Evolutionary conservation across 441 rosid species (phyloP).

Genomic region (Gossypium davidsonii): DNA sequence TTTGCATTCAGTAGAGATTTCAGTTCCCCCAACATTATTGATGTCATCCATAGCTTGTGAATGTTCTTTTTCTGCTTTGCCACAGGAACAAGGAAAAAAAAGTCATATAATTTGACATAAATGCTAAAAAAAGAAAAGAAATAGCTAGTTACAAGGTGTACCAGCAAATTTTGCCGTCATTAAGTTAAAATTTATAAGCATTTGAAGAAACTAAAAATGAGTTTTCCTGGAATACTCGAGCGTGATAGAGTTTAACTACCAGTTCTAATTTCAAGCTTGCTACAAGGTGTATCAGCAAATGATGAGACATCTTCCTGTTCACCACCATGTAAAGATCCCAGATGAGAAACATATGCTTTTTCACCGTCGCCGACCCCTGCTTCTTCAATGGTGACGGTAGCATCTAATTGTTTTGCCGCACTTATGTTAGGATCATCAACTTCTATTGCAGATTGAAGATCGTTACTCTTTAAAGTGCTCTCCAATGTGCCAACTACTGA

Average conservation of each 20-base stretch:
- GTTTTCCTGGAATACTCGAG: neutral
- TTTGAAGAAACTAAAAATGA: neutral
- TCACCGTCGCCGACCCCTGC: neutral
- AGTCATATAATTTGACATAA: neutral
- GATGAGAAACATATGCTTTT: neutral
- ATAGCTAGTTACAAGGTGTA: too few species aligned
- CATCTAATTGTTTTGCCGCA: constrained; percentile 1
- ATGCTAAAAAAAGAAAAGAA: neutral
- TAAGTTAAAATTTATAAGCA: neutral
- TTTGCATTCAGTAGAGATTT: constrained; percentile 3
- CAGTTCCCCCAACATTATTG: neutral
- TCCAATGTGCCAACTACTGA: neutral
- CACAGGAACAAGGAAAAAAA: neutral
- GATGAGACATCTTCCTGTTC: neutral
- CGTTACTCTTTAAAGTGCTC: neutral
- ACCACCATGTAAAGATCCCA: neutral
- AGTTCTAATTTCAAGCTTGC: neutral
- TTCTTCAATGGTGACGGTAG: neutral
- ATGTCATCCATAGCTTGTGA: constrained; percentile 9
- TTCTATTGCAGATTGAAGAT: constrained; percentile 4
- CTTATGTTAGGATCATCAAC: neutral
- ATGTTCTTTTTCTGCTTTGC: neutral
- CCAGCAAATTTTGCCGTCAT: too few species aligned
- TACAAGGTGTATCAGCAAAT: constrained; percentile 1
- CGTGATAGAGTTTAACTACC: neutral